Percentiles rank a stretch among this genome's conserved stretches.
Conservation (phyloP, 306 rosid genomes). For the Dryas octopetala region DNA sequence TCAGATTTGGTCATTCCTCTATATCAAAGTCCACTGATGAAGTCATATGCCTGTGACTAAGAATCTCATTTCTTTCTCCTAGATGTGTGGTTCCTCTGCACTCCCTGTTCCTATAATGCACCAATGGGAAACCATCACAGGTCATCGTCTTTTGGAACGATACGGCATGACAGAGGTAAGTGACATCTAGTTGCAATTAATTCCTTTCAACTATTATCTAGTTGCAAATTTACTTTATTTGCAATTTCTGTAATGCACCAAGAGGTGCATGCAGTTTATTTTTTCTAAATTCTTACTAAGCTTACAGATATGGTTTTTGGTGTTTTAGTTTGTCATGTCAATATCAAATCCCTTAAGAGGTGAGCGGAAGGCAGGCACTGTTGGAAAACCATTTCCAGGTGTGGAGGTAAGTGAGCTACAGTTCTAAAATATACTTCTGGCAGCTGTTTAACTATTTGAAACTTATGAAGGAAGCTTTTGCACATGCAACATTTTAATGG, state of each 20-base stretch:
- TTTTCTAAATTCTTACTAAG: conserved; percentile 13
- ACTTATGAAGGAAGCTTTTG: not conserved
- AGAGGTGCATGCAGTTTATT: conserved; percentile 4
- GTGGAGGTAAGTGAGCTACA: conserved; percentile 65
- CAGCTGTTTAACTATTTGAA: not conserved
- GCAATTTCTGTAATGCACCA: not conserved
- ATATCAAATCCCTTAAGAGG: conserved; percentile 90
- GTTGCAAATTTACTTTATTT: not conserved
- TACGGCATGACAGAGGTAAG: conserved; percentile 96
- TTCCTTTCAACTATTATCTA: not conserved
- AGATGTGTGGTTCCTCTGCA: conserved; percentile 99
- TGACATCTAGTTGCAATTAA: conserved; percentile 29
- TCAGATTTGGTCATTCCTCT: conserved; percentile 4
- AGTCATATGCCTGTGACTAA: not conserved
- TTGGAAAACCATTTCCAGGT: conserved; percentile 92
- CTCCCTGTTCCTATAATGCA: conserved; percentile 91
- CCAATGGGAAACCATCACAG: conserved; percentile 83
- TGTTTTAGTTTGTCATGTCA: conserved; percentile 90
- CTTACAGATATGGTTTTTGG: conserved; percentile 23
- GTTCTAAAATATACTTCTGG: conserved; percentile 8
- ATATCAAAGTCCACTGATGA: conserved; percentile 17
- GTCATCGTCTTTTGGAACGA: conserved; percentile 89
- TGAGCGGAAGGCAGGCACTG: conserved; percentile 83
- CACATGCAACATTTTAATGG: not conserved
- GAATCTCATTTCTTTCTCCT: not conserved